phyloP scores from a whole-genome alignment of 2,329 filamentous ascomycete genomes.

The Penicillium sp. region DNA sequence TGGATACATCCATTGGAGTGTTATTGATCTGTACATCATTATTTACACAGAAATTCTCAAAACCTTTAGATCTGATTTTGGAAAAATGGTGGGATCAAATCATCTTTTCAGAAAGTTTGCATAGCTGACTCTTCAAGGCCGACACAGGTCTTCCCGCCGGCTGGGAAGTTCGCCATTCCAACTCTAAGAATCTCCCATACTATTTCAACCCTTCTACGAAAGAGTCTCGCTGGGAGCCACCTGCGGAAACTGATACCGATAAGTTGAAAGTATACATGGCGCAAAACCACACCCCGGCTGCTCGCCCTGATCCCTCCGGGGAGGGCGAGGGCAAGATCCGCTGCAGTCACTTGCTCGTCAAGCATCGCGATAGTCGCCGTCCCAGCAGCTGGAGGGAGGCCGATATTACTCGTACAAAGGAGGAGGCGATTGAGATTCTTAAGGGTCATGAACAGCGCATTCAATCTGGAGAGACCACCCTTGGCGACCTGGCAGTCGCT shows the following conservation, averaged over 20 bases:
- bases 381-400: conserved; percentile 92
- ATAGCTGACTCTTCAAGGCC: conserved; percentile 43
- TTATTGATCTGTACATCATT: not conserved
- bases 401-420: conserved; percentile 82
- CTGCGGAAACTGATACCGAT: conserved; percentile 80
- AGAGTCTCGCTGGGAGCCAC: conserved; percentile 93
- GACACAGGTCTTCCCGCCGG: conserved; percentile 77
- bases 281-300: conserved; percentile 64
- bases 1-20: not conserved
- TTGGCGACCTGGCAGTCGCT: conserved; percentile 80
- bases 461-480: conserved; percentile 61
- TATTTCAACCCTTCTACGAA: conserved; percentile 91
- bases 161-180: conserved; percentile 97
- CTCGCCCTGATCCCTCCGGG: conserved; percentile 29
- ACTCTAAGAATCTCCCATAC: conserved; percentile 98
- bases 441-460: conserved; percentile 73
- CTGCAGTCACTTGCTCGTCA: conserved; percentile 86
- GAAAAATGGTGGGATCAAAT: conserved; percentile 8
- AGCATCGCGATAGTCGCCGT: conserved; percentile 83
- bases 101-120: not conserved
- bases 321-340: conserved; percentile 79
- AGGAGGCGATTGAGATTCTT: conserved; percentile 79
- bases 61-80: not conserved
- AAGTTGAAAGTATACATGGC: conserved; percentile 95
- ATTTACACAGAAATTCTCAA: not conserved